phyloP scores from a whole-genome alignment of 1,139 yeast genomes.

The Geotrichum candidum region DNA sequence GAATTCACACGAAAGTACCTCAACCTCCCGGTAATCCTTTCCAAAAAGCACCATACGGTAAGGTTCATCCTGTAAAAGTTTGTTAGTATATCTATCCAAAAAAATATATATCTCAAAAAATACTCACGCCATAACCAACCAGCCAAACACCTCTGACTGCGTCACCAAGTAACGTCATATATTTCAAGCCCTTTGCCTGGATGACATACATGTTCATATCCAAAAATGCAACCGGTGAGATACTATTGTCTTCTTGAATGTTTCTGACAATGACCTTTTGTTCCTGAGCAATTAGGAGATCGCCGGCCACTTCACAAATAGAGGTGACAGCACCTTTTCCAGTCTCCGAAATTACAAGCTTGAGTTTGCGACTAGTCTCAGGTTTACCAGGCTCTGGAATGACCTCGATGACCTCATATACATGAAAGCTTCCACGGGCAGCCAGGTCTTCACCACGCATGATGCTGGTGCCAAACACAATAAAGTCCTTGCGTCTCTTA shows the following conservation, averaged over 20 bases:
- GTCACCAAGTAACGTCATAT: conserved; percentile 74
- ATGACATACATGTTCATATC: conserved; percentile 77
- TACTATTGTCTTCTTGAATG: conserved; percentile 69
- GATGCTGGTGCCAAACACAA: conserved; percentile 74
- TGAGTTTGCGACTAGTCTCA: conserved; percentile 73
- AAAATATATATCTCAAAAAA: conserved; percentile 27
- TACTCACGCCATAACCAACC: conserved; percentile 63
- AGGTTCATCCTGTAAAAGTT: conserved; percentile 54
- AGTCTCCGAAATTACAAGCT: conserved; percentile 67
- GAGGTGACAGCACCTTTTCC: conserved; percentile 83
- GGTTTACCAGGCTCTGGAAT: conserved; percentile 90
- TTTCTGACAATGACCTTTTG: conserved; percentile 75
- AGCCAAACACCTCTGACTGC: conserved; percentile 73
- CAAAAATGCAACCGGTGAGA: conserved; percentile 88
- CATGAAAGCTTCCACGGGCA: conserved; percentile 70
- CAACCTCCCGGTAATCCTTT: conserved; percentile 60
- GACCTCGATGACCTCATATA: conserved; percentile 72
- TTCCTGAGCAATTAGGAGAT: conserved; percentile 82
- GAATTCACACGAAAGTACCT: conserved; percentile 62
- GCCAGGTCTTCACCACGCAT: conserved; percentile 79
- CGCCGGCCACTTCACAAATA: conserved; percentile 74
- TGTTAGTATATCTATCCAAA: background rate
- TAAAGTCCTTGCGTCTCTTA: conserved; percentile 56
- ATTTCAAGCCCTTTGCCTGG: conserved; percentile 78
- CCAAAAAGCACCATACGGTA: conserved; percentile 77